Base-by-base conservation (phyloP, 2,329 filamentous ascomycete genomes). In the Aspergillus pseudoglaucus region DNA sequence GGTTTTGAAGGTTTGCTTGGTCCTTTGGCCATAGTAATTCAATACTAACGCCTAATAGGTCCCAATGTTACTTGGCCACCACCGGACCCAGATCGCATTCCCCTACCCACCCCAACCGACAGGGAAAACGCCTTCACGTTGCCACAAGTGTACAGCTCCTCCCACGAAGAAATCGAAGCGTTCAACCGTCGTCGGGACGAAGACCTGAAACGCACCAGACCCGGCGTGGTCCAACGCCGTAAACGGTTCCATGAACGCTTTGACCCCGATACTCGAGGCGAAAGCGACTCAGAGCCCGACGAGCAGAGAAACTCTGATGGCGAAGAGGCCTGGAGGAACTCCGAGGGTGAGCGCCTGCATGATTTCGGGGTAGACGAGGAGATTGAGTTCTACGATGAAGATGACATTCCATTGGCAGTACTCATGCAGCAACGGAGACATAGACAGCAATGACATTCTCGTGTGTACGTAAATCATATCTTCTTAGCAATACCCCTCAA, bases 321-420 rank as follows among this genome's bases (percentile, higher is more conserved):
- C 4, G 80, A 83, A 60, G 80, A 83, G 64, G 75, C 69, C 1
- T 85, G 82, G 82, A 73, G 72, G 23, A 83, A 83, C 56, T 75
- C 77, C 0, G 81, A 84, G 57, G 82, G 82, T 3, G 81, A 84
- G 53, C 65, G 80, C 17, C 65, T 85, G 18, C 68, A 76, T 15
- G 82, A 85, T 53, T 85, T 83, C 59, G 82, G 82, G 0, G 79
- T 85, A 3, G 82, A 84, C 57, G 81, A 84, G 59, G 79, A 82
- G 25, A 73, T 75, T 1, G 81, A 84, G 52, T 83, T 83, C 48
- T 83, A 81, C 55, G 81, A 83, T 53, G 76, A 80, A 48, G 81
- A 84, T 51, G 75, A 83, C 56, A 60, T 83, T 12, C 81, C 82
- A 2, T 61, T 85, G 44, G 75, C 73, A 4, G 70, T 81, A 50